A percentile compares a stretch with the other conserved stretches of the same genome.
Conservation (phyloP, 306 rosid species). For the Purshia tridentata region DNA sequence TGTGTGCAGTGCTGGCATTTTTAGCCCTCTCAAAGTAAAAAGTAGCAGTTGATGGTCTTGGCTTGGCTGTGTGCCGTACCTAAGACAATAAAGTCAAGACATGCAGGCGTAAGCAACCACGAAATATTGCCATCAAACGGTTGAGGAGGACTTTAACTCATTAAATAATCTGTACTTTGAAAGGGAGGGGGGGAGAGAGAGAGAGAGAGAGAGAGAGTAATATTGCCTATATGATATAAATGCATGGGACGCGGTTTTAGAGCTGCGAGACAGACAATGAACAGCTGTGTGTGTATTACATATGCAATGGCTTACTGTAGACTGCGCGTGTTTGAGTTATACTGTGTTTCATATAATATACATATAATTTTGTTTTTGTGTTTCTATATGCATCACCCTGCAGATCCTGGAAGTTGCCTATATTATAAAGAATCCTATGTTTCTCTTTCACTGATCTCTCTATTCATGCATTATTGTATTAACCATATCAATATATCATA, state of each 20-base stretch:
- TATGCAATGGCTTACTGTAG: conserved; percentile 27
- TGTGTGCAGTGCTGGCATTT: conserved; percentile 32
- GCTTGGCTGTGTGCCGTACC: conserved; percentile 25
- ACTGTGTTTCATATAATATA: neutral
- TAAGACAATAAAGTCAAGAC: conserved; percentile 45
- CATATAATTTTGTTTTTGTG: neutral
- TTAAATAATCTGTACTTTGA: conserved; percentile 5
- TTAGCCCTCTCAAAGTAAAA: conserved; percentile 25
- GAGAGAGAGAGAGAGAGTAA: conserved; percentile 18
- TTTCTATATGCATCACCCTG: conserved; percentile 30
- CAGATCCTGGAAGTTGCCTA: conserved; percentile 59
- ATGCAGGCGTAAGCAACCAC: conserved; percentile 48
- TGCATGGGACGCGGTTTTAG: conserved; percentile 67
- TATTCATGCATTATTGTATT: neutral
- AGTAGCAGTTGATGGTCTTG: neutral
- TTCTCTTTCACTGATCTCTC: conserved; percentile 7
- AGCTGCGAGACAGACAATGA: conserved; percentile 61
- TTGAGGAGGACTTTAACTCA: conserved; percentile 24
- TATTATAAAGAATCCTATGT: conserved; percentile 48
- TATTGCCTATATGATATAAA: neutral
- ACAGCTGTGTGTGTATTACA: conserved; percentile 62
- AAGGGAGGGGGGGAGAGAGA: too few relatives aligned
- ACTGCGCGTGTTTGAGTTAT: conserved; percentile 28
- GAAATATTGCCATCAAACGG: conserved; percentile 29
- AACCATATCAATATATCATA: neutral